Evolutionary conservation across 1,139 yeast species (phyloP).

Genomic region (Yamadazyma conglobata): DNA sequence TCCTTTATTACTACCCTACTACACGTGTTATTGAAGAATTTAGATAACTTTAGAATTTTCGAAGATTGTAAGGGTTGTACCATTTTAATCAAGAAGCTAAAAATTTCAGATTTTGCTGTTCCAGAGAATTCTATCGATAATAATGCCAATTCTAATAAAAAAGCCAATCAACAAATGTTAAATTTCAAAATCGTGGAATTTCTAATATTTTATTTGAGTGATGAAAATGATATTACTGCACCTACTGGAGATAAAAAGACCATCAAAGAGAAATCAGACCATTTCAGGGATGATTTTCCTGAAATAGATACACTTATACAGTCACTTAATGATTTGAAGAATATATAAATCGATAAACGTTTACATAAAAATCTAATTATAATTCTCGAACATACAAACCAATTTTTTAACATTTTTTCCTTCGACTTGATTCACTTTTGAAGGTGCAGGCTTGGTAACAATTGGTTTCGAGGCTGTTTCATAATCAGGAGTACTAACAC

Average conservation of each 20-base stretch:
- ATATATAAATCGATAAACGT: constrained; percentile 3
- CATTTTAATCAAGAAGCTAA: constrained; percentile 42
- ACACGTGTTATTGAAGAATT: constrained; percentile 56
- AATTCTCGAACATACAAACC: constrained; percentile 1
- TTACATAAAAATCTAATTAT: not conserved
- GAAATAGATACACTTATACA: constrained; percentile 41
- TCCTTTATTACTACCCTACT: constrained; percentile 57
- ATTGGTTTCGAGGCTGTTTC: no score
- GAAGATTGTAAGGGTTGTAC: constrained; percentile 60
- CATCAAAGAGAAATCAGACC: constrained; percentile 51
- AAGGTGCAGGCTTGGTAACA: no score
- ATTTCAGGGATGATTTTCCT: constrained; percentile 46
- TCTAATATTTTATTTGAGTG: constrained; percentile 64
- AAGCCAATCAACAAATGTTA: constrained; percentile 34
- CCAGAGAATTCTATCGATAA: constrained; percentile 13
- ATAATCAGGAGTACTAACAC: no score
- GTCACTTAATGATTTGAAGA: constrained; percentile 35
- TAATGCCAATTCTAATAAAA: constrained; percentile 7
- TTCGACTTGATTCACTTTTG: no score
- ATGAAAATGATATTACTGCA: constrained; percentile 45
- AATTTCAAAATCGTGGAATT: constrained; percentile 68
- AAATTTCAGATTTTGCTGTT: constrained; percentile 16
- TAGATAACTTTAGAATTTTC: constrained; percentile 55
- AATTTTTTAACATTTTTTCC: not conserved
- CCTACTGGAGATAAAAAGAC: constrained; percentile 20